Evolutionary conservation across 2,329 filamentous ascomycete genomes (phyloP), one percentile per base, ranked within the genome.

Genomic region (Arthrobotrys megalospora): DNA sequence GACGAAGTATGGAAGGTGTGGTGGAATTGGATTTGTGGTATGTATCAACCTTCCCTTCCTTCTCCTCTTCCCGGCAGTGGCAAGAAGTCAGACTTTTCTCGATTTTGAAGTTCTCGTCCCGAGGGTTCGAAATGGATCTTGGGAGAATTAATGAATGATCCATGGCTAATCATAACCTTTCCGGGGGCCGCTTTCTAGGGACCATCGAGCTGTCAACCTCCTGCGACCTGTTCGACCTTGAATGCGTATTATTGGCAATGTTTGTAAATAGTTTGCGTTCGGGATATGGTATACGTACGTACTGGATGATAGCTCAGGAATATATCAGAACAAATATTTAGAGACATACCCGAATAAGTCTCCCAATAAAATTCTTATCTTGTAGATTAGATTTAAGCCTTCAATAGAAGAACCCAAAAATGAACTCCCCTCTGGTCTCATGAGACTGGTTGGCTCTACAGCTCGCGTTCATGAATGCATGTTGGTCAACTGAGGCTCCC

Each of bases 171-270:
- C 45, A 48, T 58, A 7, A 24, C 5, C 5, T 36, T 63, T 45
- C 7, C 2, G 7, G 58, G 21, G 55, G 34, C 21, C n/a, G 11
- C 2, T 21, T 6, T 38, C 28, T 60, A 62, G 66, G 52, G 66
- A n/a, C 66, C 66, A 7, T 47, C 32, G 21, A 48, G 45, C 8
- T 69, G 66, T 28, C 16, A 19, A 14, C 50, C 66, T 19, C 50
- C 66, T 12, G 36, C 41, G 7, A 58, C 19, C 3, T 69, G 66
- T 14, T 60, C 66, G 36, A 32, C 28, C 5, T 48, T 69, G 41
- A 69, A 69, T 50, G 38, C 66, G 24, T 69, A 69, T 38, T 69
- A 69, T 32, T 43, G 50, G 21, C 66, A 69, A 19, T 69, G 66
- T 21, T 38, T 62, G 38, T 69, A 69, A 32, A 55, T 53, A 38